Percentiles rank a stretch among this genome's conserved stretches.
Evolutionary conservation across 805 yeast species (phyloP).

Genomic region (Starmerella tilneyi): DNA sequence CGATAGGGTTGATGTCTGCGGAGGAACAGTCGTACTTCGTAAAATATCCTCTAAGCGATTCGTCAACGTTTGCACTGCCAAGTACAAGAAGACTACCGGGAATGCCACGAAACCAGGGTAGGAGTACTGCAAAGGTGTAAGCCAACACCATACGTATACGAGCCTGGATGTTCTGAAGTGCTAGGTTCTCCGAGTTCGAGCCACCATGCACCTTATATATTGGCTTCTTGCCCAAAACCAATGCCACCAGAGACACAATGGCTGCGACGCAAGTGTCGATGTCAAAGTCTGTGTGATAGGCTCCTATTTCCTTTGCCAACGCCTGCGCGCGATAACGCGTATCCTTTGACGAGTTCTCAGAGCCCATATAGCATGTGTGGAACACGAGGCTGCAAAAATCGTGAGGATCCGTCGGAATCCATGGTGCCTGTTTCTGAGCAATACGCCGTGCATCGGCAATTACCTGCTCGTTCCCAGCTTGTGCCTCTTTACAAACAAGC

Average conservation of each 20-base stretch:
- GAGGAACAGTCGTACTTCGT: slow-evolving; percentile 96
- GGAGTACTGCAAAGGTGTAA: slow-evolving; percentile 81
- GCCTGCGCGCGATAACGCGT: slow-evolving; percentile 75
- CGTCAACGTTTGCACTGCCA: slow-evolving; percentile 97
- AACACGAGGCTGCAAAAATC: slow-evolving; percentile 69
- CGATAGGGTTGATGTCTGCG: slow-evolving; percentile 96
- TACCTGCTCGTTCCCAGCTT: slow-evolving; percentile 54
- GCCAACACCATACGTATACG: slow-evolving; percentile 89
- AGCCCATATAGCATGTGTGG: slow-evolving; percentile 93
- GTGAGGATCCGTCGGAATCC: slow-evolving; percentile 63
- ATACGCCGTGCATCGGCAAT: slow-evolving; percentile 62
- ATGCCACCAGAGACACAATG: slow-evolving; percentile 64
- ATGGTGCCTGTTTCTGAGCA: slow-evolving; percentile 45
- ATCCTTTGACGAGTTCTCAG: slow-evolving; percentile 79
- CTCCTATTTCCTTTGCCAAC: slow-evolving; percentile 64
- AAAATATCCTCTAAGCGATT: slow-evolving; percentile 85
- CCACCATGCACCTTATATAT: slow-evolving; percentile 91
- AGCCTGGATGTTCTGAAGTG: slow-evolving; percentile 94
- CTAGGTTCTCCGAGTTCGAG: slow-evolving; percentile 77
- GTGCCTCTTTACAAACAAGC: slow-evolving; percentile 60
- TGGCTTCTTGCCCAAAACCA: slow-evolving; percentile 84
- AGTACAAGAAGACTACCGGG: slow-evolving; percentile 76
- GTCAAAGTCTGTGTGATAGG: slow-evolving; percentile 83
- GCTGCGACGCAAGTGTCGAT: slow-evolving; percentile 78
- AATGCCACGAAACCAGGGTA: slow-evolving; percentile 86